Evolutionary conservation across 1,284 basidiomycete species (phyloP), one percentile per base, ranked within the genome.

Genomic region (Takashimella tepidaria): DNA sequence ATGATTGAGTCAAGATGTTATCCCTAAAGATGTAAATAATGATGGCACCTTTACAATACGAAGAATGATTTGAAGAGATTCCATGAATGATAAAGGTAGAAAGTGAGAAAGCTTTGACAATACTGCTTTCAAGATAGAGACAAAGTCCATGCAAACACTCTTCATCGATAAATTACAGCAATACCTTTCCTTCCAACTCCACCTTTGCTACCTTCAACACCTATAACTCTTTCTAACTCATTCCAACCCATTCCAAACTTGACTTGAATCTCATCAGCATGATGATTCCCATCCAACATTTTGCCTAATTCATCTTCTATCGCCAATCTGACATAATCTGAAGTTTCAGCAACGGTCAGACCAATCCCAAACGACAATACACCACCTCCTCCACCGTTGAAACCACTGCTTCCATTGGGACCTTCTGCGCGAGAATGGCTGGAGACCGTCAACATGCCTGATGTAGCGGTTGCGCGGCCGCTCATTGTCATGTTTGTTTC

Each of bases 211-310:
- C 64, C 69, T 5, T 70, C 69, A 20, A 72, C 41, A 1, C 70
- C 77, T 45, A 97, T 75, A 81, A 89, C 89, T 58, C 82, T 81
- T 66, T 90, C 84, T 50, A 97, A 77, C 56, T 87, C 77, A 4
- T 84, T 83, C 92, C 92, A 95, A 4, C 87, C 86, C 51, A 86
- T 83, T 60, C 88, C 84, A 64, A 92, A 92, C 48, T 70, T 79
- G 19, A 89, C 86, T 56, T 88, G 88, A 46, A 97, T 77, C 73
- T 96, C 92, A 72, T 97, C 93, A 1, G 90, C 86, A 72, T 92
- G 88, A 74, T 92, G 91, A 54, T 87, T 85, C 3, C 92, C 92
- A 66, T 96, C 87, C 11, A 96, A 78, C 53, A 88, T 73, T 4
- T 78, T 63, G 21, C 83, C 66, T 40, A 96, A 66, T 23, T 84